Conservation (phyloP, 495 filamentous ascomycete genomes). For the Cairneyella variabilis region DNA sequence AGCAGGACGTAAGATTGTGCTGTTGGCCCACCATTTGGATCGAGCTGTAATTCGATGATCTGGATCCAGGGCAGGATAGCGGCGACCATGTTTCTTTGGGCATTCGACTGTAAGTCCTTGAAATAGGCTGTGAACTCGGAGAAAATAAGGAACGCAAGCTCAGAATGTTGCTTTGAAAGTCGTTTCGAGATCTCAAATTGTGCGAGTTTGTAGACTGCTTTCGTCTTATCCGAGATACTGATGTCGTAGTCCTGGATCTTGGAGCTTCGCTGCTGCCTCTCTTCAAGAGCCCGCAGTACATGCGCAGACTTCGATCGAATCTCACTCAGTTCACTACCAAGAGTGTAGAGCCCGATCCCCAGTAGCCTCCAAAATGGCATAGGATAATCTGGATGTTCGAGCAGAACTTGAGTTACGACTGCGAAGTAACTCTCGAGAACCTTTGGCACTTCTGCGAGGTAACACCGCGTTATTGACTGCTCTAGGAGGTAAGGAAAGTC, state of each 20-base stretch:
- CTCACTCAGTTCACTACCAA: conserved; percentile 84
- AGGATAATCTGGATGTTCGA: conserved; percentile 72
- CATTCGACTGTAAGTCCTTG: conserved; percentile 71
- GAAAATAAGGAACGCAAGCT: conserved; percentile 88
- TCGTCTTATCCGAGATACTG: conserved; percentile 96
- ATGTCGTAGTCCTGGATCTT: conserved; percentile 97
- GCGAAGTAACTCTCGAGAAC: conserved; percentile 94
- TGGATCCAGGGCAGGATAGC: conserved; percentile 97
- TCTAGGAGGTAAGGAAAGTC: conserved; percentile 79
- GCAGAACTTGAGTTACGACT: conserved; percentile 81
- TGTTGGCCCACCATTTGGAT: conserved; percentile 87
- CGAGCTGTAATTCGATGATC: conserved; percentile 86
- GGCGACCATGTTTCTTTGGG: conserved; percentile 90
- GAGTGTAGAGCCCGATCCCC: conserved; percentile 80
- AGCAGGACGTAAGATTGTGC: conserved; percentile 91
- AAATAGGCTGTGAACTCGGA: conserved; percentile 93
- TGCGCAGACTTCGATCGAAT: conserved; percentile 86
- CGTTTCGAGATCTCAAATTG: conserved; percentile 94
- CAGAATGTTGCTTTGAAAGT: conserved; percentile 81
- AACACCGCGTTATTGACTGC: conserved; percentile 85
- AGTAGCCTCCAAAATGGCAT: conserved; percentile 88
- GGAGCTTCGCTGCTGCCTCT: conserved; percentile 77
- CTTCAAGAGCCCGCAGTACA: conserved; percentile 77
- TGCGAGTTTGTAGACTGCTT: conserved; percentile 93
- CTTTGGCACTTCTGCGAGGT: conserved; percentile 70